Evolutionary conservation across 176 grass and related monocot genomes (phyloP).

Genomic region (Ensete glaucum): DNA sequence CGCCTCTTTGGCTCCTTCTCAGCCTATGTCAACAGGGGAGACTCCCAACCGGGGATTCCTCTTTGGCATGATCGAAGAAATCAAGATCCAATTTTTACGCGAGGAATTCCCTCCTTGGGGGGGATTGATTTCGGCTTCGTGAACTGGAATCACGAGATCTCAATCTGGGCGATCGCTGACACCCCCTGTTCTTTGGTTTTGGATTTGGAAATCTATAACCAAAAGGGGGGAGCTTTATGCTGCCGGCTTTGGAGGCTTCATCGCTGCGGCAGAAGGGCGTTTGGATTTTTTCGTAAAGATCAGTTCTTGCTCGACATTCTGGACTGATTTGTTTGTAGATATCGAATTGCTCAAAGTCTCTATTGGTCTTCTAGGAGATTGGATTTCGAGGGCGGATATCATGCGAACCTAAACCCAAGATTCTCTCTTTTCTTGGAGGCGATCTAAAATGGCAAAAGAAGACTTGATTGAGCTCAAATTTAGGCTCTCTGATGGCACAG

Average conservation of each 20-base stretch:
- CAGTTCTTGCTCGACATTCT: background rate
- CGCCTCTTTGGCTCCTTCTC: background rate
- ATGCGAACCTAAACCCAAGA: background rate
- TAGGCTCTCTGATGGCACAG: constrained; percentile 81
- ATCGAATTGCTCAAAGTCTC: background rate
- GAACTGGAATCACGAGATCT: background rate
- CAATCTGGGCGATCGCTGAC: background rate
- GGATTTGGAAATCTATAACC: background rate
- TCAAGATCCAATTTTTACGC: constrained; percentile 3
- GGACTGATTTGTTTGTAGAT: background rate
- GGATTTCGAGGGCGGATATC: background rate
- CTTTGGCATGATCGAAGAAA: background rate
- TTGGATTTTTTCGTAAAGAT: background rate
- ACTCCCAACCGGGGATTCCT: background rate
- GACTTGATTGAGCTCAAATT: constrained; percentile 85
- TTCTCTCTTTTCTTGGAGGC: background rate
- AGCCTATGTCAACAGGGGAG: background rate
- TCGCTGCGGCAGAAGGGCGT: background rate
- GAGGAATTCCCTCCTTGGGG: background rate
- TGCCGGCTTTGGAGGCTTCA: background rate
- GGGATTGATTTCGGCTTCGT: background rate
- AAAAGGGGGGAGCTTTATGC: background rate
- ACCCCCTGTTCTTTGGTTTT: background rate
- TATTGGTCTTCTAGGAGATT: background rate
- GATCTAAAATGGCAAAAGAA: constrained; percentile 31